phyloP scores from a whole-genome alignment of 2,329 filamentous ascomycete species.

The Fusarium sp. region DNA sequence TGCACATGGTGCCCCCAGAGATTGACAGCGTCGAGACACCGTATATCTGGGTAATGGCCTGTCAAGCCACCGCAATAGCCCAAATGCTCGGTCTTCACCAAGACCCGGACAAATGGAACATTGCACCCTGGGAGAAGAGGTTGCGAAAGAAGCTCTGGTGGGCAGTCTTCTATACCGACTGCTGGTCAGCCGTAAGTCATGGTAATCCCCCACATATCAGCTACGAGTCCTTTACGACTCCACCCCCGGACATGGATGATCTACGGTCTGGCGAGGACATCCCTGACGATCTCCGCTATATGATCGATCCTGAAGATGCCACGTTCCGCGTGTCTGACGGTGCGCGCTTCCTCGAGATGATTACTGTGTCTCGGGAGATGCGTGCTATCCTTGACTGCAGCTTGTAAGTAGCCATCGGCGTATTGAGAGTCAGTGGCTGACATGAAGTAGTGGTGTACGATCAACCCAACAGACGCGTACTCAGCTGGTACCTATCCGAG shows the following conservation, averaged over 20 bases:
- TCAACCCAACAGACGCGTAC: slow-evolving; percentile 31
- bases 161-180: slow-evolving; percentile 57
- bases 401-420: slow-evolving; percentile 46
- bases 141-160: slow-evolving; percentile 61
- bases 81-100: slow-evolving; percentile 62
- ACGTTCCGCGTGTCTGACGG: slow-evolving; percentile 52
- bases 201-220: slow-evolving; percentile 61
- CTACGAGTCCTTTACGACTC: slow-evolving; percentile 56
- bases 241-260: slow-evolving; percentile 56
- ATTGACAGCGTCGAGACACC: slow-evolving; percentile 62
- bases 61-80: slow-evolving; percentile 58
- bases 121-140: slow-evolving; percentile 58
- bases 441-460: slow-evolving; percentile 16
- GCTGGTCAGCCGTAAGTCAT: slow-evolving; percentile 61
- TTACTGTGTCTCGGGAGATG: slow-evolving; percentile 50
- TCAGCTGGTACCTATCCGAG: slow-evolving; percentile 46
- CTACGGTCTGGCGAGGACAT: slow-evolving; percentile 59
- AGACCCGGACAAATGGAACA: slow-evolving; percentile 57
- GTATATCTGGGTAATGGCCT: slow-evolving; percentile 58
- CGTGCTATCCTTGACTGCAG: slow-evolving; percentile 52
- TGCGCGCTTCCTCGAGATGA: slow-evolving; percentile 54
- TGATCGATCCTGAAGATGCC: slow-evolving; percentile 52
- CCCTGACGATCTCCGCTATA: slow-evolving; percentile 48
- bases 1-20: slow-evolving; percentile 59
- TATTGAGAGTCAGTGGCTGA: slow-evolving; percentile 1